Conservation (phyloP, 345 rosid genomes). For the Angophora floribunda region DNA sequence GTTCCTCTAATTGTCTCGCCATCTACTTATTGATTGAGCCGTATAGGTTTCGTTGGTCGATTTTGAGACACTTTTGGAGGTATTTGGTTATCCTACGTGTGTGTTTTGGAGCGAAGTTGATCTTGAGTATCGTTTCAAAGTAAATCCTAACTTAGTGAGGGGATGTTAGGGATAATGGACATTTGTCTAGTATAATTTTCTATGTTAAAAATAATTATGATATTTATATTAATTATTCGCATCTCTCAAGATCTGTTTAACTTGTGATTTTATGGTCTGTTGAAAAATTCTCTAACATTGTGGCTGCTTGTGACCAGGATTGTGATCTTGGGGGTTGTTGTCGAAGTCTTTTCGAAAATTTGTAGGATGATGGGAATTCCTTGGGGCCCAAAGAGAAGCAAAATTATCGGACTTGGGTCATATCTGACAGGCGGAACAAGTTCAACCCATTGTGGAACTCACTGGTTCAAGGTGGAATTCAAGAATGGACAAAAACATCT, state of each 20-base stretch:
- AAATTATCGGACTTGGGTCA: constrained; percentile 81
- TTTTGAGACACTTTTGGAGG: too few species aligned
- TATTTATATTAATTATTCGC: too few species aligned
- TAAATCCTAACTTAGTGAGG: background rate
- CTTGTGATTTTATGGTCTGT: too few species aligned
- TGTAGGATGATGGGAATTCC: constrained; percentile 99
- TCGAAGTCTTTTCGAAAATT: constrained; percentile 81
- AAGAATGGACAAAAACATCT: constrained; percentile 92
- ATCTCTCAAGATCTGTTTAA: too few species aligned
- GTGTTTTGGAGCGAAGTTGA: too few species aligned
- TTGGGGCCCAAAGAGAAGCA: constrained; percentile 99
- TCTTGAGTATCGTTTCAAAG: background rate
- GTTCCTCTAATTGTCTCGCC: too few species aligned
- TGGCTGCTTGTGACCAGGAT: background rate
- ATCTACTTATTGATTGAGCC: too few species aligned
- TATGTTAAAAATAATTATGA: too few species aligned
- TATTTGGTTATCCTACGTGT: too few species aligned
- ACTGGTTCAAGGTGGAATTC: constrained; percentile 86
- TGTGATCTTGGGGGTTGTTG: background rate
- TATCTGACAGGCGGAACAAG: constrained; percentile 96
- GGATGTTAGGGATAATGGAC: too few species aligned
- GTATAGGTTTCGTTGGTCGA: too few species aligned
- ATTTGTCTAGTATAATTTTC: too few species aligned
- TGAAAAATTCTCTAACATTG: background rate
- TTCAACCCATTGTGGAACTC: constrained; percentile 97